Percentiles rank a stretch among this genome's conserved stretches.
Conservation (phyloP, 805 yeast genomes). For the Ogataea henricii region DNA sequence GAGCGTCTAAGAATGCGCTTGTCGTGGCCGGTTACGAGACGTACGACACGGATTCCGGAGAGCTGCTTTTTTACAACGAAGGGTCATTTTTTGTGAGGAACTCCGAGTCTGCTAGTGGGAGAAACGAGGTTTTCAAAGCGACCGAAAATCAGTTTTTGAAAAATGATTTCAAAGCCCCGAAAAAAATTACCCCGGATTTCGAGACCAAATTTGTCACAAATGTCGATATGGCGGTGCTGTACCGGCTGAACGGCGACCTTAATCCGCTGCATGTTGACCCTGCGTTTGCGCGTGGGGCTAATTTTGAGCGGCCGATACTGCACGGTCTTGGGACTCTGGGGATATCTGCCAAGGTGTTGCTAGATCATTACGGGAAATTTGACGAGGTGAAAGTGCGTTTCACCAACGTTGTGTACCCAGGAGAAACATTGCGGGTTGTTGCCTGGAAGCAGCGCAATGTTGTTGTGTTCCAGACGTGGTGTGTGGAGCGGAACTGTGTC, state of each 20-base stretch:
- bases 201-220: conserved; percentile 57
- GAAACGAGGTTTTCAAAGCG: conserved; percentile 44
- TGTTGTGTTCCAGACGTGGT: conserved; percentile 79
- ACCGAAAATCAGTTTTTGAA: conserved; percentile 60
- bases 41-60: conserved; percentile 66
- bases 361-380: conserved; percentile 79
- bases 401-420: conserved; percentile 91
- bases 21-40: conserved; percentile 75
- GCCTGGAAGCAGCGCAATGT: conserved; percentile 79
- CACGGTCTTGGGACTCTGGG: conserved; percentile 94
- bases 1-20: conserved; percentile 66
- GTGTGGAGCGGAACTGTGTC: conserved; percentile 71
- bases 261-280: conserved; percentile 97
- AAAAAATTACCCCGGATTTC: conserved; percentile 61
- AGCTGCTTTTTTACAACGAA: conserved; percentile 73
- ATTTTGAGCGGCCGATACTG: conserved; percentile 81
- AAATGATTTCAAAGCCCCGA: conserved; percentile 53
- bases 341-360: conserved; percentile 69
- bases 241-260: conserved; percentile 90
- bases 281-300: conserved; percentile 80
- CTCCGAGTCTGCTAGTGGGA: conserved; percentile 58
- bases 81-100: conserved; percentile 85
- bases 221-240: conserved; percentile 80
- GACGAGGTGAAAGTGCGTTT: conserved; percentile 88
- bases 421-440: conserved; percentile 76